Evolutionary conservation across 805 yeast genomes (phyloP), one percentile per base, ranked within the genome.

Genomic region (Nakazawaea wickerhamii): DNA sequence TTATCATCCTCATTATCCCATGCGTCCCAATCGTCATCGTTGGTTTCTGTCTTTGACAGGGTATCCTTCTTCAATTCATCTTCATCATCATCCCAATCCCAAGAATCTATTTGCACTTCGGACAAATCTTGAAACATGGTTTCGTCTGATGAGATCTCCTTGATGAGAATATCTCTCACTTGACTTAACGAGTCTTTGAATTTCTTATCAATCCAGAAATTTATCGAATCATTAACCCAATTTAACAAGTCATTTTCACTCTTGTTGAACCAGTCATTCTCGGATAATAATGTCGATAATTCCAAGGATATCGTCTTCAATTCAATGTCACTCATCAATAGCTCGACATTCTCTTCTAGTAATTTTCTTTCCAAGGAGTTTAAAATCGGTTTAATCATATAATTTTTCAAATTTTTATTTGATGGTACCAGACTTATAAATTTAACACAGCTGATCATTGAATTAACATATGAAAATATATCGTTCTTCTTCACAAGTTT

Each of bases 1-100:
- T 28, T 8, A 26, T 56, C 61, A 7, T 42, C 45, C 10, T 52
- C 51, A 31, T 50, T 46, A 14, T 22, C 38, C 61, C 61, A 57
- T 10, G 53, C 52, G 27, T 49, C 61, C 55, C 58, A 52, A 8
- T 46, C 61, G 34, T 48, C 50, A 4, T 47, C 50, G 4, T 18
- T 13, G 8, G 31, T 22, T 15, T 28, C 28, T 35, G 15, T 50
- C 49, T 9, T 44, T 33, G 7, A 7, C 27, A 10, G 9, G 22
- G 10, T 19, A 13, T 21, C 18, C 17, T 13, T 13, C 20, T 40
- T 23, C 13, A 7, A 5, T 14, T 38, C 46, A 8, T 37, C 26
- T 25, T 43, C 51, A 15, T 41, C 49, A 2, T 40, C 48, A 13
- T 33, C 20, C 41, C 42, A 37, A 15, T 37, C 30, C 46, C 46